These are phyloP conservation scores for Fusarium falciforme DNA, from an alignment of 2,329 filamentous ascomycete species.

Conservation along the genomic window DNA sequence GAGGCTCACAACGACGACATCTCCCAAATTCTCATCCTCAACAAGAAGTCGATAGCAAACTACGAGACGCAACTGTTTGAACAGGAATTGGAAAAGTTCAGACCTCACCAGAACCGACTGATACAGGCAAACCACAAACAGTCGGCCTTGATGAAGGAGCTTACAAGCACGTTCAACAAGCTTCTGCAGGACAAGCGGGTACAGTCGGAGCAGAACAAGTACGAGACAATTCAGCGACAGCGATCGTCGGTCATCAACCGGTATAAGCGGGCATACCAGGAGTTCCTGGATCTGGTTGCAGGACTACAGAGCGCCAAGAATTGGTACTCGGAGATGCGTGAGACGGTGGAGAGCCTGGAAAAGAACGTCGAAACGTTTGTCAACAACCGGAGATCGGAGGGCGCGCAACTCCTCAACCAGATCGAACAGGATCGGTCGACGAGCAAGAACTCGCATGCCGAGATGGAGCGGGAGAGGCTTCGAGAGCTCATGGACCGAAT, in stretches of 20 bases:
- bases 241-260: slow-evolving; percentile 82
- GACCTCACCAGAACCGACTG: slow-evolving; percentile 89
- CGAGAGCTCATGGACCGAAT: slow-evolving; percentile 94
- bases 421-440: slow-evolving; percentile 84
- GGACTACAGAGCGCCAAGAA: slow-evolving; percentile 88
- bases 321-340: slow-evolving; percentile 96
- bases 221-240: slow-evolving; percentile 88
- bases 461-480: slow-evolving; percentile 88
- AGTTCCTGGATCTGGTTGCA: slow-evolving; percentile 88
- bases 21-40: slow-evolving; percentile 94
- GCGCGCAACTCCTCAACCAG: slow-evolving; percentile 86
- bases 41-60: slow-evolving; percentile 95
- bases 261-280: slow-evolving; percentile 92
- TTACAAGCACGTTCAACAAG: slow-evolving; percentile 87
- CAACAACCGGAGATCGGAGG: slow-evolving; percentile 91
- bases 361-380: slow-evolving; percentile 99
- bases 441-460: slow-evolving; percentile 71
- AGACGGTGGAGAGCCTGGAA: slow-evolving; percentile 89
- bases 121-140: slow-evolving; percentile 97
- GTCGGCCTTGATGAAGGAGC: slow-evolving; percentile 91
- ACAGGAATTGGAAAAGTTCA: slow-evolving; percentile 96
- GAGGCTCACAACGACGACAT: slow-evolving; percentile 97
- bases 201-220: slow-evolving; percentile 92
- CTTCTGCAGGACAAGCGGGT: slow-evolving; percentile 95
- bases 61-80: slow-evolving; percentile 95